Conservation (phyloP, 805 yeast species). For the Jamesozyma piceae region DNA sequence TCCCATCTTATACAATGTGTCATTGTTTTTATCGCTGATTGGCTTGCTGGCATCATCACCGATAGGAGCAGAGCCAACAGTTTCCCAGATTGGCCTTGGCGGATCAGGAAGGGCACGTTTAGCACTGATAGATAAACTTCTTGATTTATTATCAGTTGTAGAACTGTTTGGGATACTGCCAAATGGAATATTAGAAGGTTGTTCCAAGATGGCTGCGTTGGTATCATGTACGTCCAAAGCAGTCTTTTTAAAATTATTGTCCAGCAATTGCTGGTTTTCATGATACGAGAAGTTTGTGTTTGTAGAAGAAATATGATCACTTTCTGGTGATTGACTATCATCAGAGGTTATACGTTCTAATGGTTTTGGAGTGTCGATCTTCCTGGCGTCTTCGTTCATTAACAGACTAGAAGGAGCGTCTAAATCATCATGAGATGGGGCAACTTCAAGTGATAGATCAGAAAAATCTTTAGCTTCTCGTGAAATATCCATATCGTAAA, state of each 20-base stretch:
- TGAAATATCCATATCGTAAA: too few species aligned
- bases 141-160: slow-evolving; percentile 1
- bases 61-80: too few species aligned
- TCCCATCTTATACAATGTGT: slow-evolving; percentile 35
- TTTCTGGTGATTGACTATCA: background rate
- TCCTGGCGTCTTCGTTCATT: slow-evolving; percentile 7
- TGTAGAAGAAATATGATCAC: slow-evolving; percentile 6
- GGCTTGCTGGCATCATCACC: background rate
- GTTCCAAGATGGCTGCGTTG: slow-evolving; percentile 11
- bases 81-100: slow-evolving; percentile 6
- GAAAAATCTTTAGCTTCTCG: slow-evolving; percentile 7
- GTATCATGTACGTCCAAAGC: slow-evolving; percentile 23
- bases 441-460: slow-evolving; percentile 21
- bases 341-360: background rate
- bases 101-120: slow-evolving; percentile 21
- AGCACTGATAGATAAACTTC: slow-evolving; percentile 22
- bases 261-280: slow-evolving; percentile 25
- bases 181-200: slow-evolving; percentile 9
- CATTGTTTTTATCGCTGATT: background rate
- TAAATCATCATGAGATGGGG: slow-evolving; percentile 22
- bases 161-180: background rate
- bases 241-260: slow-evolving; percentile 23
- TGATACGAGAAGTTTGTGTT: slow-evolving; percentile 27
- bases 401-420: slow-evolving; percentile 13
- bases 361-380: background rate